Evolutionary conservation across 805 yeast species (phyloP).

Genomic region (Ogataea paraovalis): DNA sequence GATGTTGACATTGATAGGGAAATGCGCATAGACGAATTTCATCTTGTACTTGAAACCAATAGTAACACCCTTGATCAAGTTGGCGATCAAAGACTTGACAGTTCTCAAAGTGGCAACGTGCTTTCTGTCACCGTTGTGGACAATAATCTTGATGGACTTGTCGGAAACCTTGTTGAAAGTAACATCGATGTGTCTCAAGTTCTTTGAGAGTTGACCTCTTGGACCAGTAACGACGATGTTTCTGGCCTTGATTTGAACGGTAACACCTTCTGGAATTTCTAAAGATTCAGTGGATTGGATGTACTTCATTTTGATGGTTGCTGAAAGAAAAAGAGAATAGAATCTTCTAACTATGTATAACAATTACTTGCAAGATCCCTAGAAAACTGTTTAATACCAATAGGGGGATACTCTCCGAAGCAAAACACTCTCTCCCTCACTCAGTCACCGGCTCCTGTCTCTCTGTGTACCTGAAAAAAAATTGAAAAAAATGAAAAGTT

Average conservation of each 20-base stretch:
- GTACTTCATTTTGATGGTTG: constrained; percentile 47
- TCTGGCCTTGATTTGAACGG: constrained; percentile 90
- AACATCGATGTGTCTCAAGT: constrained; percentile 91
- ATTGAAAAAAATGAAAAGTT: neutral
- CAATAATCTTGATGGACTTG: constrained; percentile 78
- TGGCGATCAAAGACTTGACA: constrained; percentile 89
- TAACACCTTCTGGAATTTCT: constrained; percentile 86
- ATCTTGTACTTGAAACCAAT: constrained; percentile 99
- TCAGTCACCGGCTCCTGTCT: neutral
- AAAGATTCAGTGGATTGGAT: constrained; percentile 56
- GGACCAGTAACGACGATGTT: constrained; percentile 89
- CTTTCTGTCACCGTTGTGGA: constrained; percentile 99
- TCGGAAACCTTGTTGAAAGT: constrained; percentile 77
- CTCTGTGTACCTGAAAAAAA: neutral
- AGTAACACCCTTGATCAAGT: constrained; percentile 98
- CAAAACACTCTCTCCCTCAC: too few relatives aligned
- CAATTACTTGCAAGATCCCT: too few relatives aligned
- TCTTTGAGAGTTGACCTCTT: constrained; percentile 90
- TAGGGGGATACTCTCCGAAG: too few relatives aligned
- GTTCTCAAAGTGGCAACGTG: constrained; percentile 99
- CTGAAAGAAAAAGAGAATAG: neutral
- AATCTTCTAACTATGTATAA: too few relatives aligned
- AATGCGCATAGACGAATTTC: constrained; percentile 99
- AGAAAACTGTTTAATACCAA: too few relatives aligned
- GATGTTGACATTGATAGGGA: constrained; percentile 98